Evolutionary conservation across 176 grass and related monocot species (phyloP), one percentile per base, ranked within the genome.

Genomic region (Aegilops speltoides): DNA sequence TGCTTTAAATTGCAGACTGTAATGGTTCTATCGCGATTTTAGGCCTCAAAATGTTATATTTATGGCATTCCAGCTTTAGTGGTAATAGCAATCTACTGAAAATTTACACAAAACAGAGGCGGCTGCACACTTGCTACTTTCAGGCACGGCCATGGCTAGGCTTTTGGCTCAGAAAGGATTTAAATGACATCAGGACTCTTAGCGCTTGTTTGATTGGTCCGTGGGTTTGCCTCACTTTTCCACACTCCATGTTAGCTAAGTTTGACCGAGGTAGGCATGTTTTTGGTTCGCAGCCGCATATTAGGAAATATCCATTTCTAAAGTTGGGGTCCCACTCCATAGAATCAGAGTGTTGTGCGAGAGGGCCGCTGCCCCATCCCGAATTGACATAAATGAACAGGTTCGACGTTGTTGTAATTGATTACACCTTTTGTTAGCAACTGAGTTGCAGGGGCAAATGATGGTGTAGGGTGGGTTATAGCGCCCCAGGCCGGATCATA

Each of bases 1-100:
- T 64, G 43, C 52, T 79, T 79, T 63, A 67, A 77, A 52, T 82
- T 45, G 3, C 48, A 61, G 50, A 5, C 29, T 79, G 69, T 63
- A 79, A 79, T 89, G 25, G 19, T 24, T 36, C 22, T 78, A 68
- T 50, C 23, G 1, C 19, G 8, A 24, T 40, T 19, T 72, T 80
- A 37, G 71, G 20, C 46, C 69, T 68, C 15, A 60, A 36, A 81
- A 81, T 22, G 41, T 34, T 70, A 77, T 54, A 28, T 76, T 54
- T 56, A 61, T 34, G 56, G 4, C 29, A 68, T 28, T 25, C 48
- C 43, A 0, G 5, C 20, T 17, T 61, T 52, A 78, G 28, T 40
- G 6, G 24, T 85, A 24, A 68, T 60, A 57, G 52, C 75, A 79
- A 28, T 25, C 15, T 16, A 43, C 23, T 36, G 60, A 43, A 56